Evolutionary conservation across 2,329 filamentous ascomycete genomes (phyloP).

Genomic region (Exophiala calicioides): DNA sequence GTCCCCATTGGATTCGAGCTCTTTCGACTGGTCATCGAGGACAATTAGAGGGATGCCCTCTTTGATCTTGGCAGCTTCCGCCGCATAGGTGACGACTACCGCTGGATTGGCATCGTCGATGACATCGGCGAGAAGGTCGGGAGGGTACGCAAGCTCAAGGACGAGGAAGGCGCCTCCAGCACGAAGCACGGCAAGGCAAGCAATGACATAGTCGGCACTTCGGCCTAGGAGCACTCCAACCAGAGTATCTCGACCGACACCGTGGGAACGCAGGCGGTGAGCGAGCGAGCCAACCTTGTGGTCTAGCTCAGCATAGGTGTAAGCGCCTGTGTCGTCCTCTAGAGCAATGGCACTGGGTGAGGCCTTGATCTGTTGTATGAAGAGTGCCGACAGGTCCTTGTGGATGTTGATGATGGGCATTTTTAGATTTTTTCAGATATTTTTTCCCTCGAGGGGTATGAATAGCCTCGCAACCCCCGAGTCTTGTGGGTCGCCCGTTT

Average conservation of each 20-base stretch:
- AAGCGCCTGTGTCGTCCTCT: conserved; percentile 66
- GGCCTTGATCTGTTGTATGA: conserved; percentile 65
- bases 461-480: too few relatives aligned
- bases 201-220: conserved; percentile 76
- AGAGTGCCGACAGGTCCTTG: conserved; percentile 73
- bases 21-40: conserved; percentile 54
- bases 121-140: conserved; percentile 71
- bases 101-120: conserved; percentile 72
- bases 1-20: conserved; percentile 37
- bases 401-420: conserved; percentile 70
- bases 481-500: too few relatives aligned
- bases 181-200: conserved; percentile 73
- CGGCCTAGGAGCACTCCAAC: conserved; percentile 75
- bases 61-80: conserved; percentile 67
- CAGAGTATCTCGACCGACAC: conserved; percentile 70
- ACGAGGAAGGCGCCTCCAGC: conserved; percentile 80
- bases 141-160: conserved; percentile 76
- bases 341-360: conserved; percentile 71
- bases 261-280: conserved; percentile 63
- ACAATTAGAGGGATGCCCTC: conserved; percentile 63
- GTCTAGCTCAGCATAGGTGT: conserved; percentile 74
- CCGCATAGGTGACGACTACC: conserved; percentile 68
- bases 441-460: too few relatives aligned
- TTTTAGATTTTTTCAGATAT: conserved; percentile 1
- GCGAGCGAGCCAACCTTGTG: conserved; percentile 66